Percentiles rank a stretch among this genome's conserved stretches.
Conservation (phyloP, 306 rosid genomes). For the Ceratonia siliqua region DNA sequence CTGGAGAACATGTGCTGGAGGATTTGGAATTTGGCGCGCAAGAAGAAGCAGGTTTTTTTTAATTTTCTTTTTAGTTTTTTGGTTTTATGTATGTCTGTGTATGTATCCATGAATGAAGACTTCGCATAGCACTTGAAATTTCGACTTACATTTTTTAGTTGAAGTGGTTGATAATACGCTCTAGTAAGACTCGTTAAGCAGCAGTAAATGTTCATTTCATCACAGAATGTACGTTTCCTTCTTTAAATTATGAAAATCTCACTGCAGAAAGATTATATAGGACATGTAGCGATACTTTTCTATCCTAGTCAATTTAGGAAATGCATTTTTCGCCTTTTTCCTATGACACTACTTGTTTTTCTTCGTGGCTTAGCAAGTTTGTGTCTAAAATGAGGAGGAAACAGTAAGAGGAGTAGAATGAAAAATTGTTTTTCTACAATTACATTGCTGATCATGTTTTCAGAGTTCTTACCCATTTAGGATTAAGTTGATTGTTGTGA, state of each 20-base stretch:
- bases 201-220: not conserved
- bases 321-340: too few species aligned
- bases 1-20: constrained; percentile 98
- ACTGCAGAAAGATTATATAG: not conserved
- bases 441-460: not conserved
- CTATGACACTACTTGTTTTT: not conserved
- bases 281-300: too few species aligned
- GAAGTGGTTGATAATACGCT: not conserved
- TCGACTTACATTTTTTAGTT: not conserved
- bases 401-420: not conserved
- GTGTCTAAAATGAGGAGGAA: not conserved
- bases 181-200: not conserved
- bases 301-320: too few species aligned
- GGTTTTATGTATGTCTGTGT: not conserved
- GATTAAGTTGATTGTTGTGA: not conserved
- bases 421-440: not conserved
- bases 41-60: constrained; percentile 71
- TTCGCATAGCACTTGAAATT: not conserved
- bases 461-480: too few species aligned
- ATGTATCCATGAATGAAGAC: not conserved
- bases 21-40: constrained; percentile 98
- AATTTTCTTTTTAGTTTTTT: not conserved
- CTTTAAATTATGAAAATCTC: not conserved
- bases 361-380: not conserved
- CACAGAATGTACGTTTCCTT: not conserved